These are phyloP conservation scores for Terfezia claveryi DNA, from an alignment of 495 filamentous ascomycete species.

Conservation along the genomic window DNA sequence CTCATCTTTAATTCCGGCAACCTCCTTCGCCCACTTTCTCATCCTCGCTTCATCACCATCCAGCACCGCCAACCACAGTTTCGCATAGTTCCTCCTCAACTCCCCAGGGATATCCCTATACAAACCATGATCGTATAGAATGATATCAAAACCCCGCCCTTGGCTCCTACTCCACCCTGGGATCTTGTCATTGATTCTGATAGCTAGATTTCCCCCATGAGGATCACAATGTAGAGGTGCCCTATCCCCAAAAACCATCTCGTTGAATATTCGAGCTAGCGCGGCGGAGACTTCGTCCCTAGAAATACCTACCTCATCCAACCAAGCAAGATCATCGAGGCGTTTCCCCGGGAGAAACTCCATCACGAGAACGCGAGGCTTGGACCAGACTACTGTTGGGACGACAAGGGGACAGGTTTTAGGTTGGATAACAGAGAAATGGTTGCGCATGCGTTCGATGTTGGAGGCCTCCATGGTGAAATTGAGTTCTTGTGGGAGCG, in stretches of 20 bases:
- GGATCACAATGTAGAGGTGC: constrained; percentile 94
- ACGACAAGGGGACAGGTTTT: constrained; percentile 54
- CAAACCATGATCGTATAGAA: constrained; percentile 93
- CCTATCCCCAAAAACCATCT: constrained; percentile 90
- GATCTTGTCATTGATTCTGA: constrained; percentile 44
- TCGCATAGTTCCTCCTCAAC: constrained; percentile 71
- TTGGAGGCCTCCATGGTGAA: constrained; percentile 75
- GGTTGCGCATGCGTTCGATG: constrained; percentile 50
- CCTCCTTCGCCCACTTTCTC: constrained; percentile 70
- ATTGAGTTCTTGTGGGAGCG: constrained; percentile 76
- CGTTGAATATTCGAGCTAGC: constrained; percentile 84
- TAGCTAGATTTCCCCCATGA: constrained; percentile 90
- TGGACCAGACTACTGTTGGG: constrained; percentile 75
- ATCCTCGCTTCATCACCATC: constrained; percentile 62
- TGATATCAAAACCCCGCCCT: constrained; percentile 63
- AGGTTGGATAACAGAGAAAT: constrained; percentile 43
- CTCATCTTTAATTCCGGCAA: constrained; percentile 73
- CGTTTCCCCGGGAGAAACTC: constrained; percentile 72
- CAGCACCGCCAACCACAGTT: constrained; percentile 92
- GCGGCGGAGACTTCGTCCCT: constrained; percentile 92
- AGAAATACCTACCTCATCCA: constrained; percentile 70
- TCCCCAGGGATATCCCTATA: constrained; percentile 75
- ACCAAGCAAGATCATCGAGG: constrained; percentile 68
- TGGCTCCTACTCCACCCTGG: constrained; percentile 22
- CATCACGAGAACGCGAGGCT: constrained; percentile 84